A percentile compares a stretch with the other conserved stretches of the same genome.
Conservation (phyloP, 306 rosid species). For the Ceratonia siliqua region DNA sequence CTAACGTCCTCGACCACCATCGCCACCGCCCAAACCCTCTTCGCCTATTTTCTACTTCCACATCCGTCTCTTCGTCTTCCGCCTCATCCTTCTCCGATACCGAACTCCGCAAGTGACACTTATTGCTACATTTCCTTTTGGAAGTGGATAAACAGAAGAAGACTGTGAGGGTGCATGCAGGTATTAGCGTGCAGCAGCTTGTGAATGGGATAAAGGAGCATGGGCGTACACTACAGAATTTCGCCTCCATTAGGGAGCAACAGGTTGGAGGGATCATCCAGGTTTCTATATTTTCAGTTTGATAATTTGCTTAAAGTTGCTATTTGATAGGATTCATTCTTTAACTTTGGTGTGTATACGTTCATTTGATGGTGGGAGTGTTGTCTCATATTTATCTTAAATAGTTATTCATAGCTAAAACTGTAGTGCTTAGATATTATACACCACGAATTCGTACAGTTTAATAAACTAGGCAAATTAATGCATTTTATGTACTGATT, state of each 20-base stretch:
- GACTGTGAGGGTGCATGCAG: constrained; percentile 86
- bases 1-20: constrained; percentile 7
- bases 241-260: constrained; percentile 94
- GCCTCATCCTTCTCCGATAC: constrained; percentile 54
- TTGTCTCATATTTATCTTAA: not conserved
- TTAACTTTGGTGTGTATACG: not conserved
- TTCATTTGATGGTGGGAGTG: not conserved
- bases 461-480: not conserved
- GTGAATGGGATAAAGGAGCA: constrained; percentile 84
- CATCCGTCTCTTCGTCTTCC: no score
- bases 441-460: not conserved
- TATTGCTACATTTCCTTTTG: constrained; percentile 85
- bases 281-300: constrained; percentile 41
- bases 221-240: constrained; percentile 90
- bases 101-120: constrained; percentile 75
- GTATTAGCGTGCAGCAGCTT: constrained; percentile 91
- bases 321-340: not conserved
- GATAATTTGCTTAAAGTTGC: not conserved
- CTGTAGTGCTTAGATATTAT: no score
- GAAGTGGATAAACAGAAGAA: constrained; percentile 80
- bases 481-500: not conserved
- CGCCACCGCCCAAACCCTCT: constrained; percentile 14
- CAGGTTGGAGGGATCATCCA: constrained; percentile 97
- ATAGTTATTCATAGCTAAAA: not conserved
- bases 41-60: constrained; percentile 45